A percentile compares a stretch with the other conserved stretches of the same genome.
phyloP scores from a whole-genome alignment of 371 early-diverging fungal genomes.

The Syncephalastrum sp. region DNA sequence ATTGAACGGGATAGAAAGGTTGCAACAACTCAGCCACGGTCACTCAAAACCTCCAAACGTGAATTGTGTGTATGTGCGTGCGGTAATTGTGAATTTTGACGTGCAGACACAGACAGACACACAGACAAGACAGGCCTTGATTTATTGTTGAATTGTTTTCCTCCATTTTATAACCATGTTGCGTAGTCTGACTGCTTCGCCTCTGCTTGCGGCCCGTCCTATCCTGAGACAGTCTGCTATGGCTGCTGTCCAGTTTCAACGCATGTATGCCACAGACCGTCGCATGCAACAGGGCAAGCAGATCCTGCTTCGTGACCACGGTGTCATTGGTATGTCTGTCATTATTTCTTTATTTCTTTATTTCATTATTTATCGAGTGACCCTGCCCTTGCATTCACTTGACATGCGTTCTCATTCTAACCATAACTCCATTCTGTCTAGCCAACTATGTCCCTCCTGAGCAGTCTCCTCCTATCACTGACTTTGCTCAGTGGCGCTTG shows the following conservation, averaged over 20 bases:
- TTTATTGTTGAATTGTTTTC: too few species aligned
- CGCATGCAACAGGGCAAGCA: conserved; percentile 21
- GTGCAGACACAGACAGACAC: too few species aligned
- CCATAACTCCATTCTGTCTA: conserved; percentile 1
- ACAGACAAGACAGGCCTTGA: too few species aligned
- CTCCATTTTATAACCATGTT: too few species aligned
- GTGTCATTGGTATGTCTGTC: conserved; percentile 43
- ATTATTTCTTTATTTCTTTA: too few species aligned
- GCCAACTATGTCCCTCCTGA: conserved; percentile 55
- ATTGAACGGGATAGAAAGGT: too few species aligned
- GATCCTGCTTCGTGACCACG: conserved; percentile 47
- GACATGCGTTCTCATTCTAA: neutral
- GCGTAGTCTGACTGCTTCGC: too few species aligned
- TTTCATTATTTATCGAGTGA: neutral
- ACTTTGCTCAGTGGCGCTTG: conserved; percentile 47
- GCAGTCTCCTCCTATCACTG: conserved; percentile 41
- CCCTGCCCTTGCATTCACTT: neutral
- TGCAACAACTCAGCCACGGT: too few species aligned
- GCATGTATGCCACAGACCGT: conserved; percentile 13
- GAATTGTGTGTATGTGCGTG: too few species aligned
- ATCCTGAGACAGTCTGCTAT: neutral
- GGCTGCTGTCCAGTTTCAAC: conserved; percentile 6
- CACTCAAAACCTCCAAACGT: too few species aligned
- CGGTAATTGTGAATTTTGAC: too few species aligned
- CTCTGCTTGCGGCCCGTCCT: too few species aligned